phyloP scores from a whole-genome alignment of 495 filamentous ascomycete genomes.

The Cercophora newfieldiana region DNA sequence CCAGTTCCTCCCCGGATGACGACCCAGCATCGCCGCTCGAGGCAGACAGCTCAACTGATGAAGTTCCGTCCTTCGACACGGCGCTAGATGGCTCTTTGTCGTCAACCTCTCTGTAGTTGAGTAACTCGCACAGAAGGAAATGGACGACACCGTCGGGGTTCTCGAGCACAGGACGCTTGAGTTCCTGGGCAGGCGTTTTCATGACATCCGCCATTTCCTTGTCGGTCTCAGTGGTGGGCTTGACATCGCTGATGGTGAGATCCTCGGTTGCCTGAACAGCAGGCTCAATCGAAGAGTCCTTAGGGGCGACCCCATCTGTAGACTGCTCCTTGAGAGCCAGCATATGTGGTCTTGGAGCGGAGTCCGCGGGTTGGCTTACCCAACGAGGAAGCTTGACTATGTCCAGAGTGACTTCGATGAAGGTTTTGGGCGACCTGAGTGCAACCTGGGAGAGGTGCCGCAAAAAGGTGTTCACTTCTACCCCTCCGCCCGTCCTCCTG shows the following conservation, averaged over 20 bases:
- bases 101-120: conserved; percentile 89
- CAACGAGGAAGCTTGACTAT: conserved; percentile 72
- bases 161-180: conserved; percentile 83
- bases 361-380: conserved; percentile 36
- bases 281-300: conserved; percentile 42
- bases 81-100: conserved; percentile 62
- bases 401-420: conserved; percentile 89
- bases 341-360: conserved; percentile 50
- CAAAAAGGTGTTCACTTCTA: conserved; percentile 72
- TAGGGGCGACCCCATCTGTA: conserved; percentile 35
- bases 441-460: conserved; percentile 79
- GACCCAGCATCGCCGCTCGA: conserved; percentile 27
- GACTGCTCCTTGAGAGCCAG: conserved; percentile 35
- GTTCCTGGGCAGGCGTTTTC: conserved; percentile 58
- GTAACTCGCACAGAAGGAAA: conserved; percentile 89
- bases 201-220: conserved; percentile 60
- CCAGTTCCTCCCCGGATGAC: conserved; percentile 27
- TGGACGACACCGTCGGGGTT: conserved; percentile 95
- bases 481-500: conserved; percentile 57
- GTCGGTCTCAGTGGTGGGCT: conserved; percentile 53
- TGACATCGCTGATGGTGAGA: conserved; percentile 51
- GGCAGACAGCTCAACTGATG: conserved; percentile 25
- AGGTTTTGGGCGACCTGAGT: conserved; percentile 79
- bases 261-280: conserved; percentile 58
- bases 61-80: conserved; percentile 52